Percentiles rank a stretch among this genome's conserved stretches.
These are phyloP conservation scores for Penicillium sp. DNA, from an alignment of 2,329 filamentous ascomycete genomes.

Conservation along the genomic window DNA sequence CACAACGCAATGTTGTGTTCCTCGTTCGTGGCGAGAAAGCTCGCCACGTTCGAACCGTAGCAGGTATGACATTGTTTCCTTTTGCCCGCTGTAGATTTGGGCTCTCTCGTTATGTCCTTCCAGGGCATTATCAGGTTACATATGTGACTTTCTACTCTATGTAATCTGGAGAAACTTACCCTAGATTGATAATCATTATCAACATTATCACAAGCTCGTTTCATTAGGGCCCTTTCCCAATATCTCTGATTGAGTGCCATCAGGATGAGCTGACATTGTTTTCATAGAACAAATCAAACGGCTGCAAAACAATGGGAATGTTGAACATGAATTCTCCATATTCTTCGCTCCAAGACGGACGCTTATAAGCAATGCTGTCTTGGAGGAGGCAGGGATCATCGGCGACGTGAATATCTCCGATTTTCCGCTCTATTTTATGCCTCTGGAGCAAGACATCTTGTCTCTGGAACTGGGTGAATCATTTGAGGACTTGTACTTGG, in stretches of 20 bases:
- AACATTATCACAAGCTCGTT: slow-evolving; percentile 35
- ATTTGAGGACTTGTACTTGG: slow-evolving; percentile 81
- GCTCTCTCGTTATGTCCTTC: slow-evolving; percentile 2
- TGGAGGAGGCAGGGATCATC: slow-evolving; percentile 88
- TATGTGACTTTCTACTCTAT: slow-evolving; percentile 51
- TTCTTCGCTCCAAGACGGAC: slow-evolving; percentile 95
- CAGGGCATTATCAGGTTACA: slow-evolving; percentile 59
- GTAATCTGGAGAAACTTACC: slow-evolving; percentile 54
- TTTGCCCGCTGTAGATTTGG: slow-evolving; percentile 6
- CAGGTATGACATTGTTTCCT: slow-evolving; percentile 60
- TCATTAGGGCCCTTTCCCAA: slow-evolving; percentile 43
- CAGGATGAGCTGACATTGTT: slow-evolving; percentile 56
- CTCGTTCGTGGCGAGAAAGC: slow-evolving; percentile 86
- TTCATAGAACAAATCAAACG: slow-evolving; percentile 80
- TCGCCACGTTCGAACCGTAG: slow-evolving; percentile 76
- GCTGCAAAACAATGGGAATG: slow-evolving; percentile 79
- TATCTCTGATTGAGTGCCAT: slow-evolving; percentile 47
- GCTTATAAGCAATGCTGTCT: slow-evolving; percentile 80
- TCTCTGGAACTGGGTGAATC: slow-evolving; percentile 86
- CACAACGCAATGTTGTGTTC: slow-evolving; percentile 92
- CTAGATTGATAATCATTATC: slow-evolving; percentile 41
- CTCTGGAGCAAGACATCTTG: slow-evolving; percentile 83
- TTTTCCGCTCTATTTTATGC: slow-evolving; percentile 83
- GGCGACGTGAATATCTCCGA: slow-evolving; percentile 89
- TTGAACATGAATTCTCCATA: slow-evolving; percentile 92